Evolutionary conservation across 2,329 filamentous ascomycete genomes (phyloP).

Genomic region (Mollisiaceae sp.): DNA sequence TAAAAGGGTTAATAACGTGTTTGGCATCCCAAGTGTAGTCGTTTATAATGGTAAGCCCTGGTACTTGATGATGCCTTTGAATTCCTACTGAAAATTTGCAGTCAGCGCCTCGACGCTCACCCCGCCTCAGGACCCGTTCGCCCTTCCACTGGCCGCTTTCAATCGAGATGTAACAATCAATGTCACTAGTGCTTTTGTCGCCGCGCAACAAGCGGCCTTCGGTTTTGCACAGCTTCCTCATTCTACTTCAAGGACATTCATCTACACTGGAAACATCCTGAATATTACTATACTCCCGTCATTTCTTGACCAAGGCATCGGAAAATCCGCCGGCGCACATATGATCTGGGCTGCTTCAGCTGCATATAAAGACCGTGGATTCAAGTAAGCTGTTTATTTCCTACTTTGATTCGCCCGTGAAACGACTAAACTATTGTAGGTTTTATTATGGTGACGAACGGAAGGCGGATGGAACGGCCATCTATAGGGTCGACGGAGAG

Average conservation of each 20-base stretch:
- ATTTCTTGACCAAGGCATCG: slow-evolving; percentile 46
- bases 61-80: neutral
- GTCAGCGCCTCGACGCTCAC: slow-evolving; percentile 3
- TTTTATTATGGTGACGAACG: slow-evolving; percentile 21
- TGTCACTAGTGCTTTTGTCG: slow-evolving; percentile 46
- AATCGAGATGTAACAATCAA: slow-evolving; percentile 46
- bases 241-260: slow-evolving; percentile 48
- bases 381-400: slow-evolving; percentile 38
- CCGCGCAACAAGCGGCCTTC: slow-evolving; percentile 46
- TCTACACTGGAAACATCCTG: slow-evolving; percentile 50
- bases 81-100: neutral
- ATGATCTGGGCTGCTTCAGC: slow-evolving; percentile 44
- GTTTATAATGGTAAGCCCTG: slow-evolving; percentile 47
- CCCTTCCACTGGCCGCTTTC: slow-evolving; percentile 39
- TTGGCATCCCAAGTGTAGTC: slow-evolving; percentile 48
- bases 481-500: slow-evolving; percentile 5
- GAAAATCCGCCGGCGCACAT: slow-evolving; percentile 46
- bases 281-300: slow-evolving; percentile 42
- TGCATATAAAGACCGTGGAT: slow-evolving; percentile 46
- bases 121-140: slow-evolving; percentile 40
- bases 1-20: slow-evolving; percentile 37
- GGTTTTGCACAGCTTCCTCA: slow-evolving; percentile 41
- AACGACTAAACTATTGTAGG: neutral
- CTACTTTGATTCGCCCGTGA: neutral
- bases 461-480: slow-evolving; percentile 12